A percentile compares a stretch with the other conserved stretches of the same genome.
Conservation (phyloP, 257 asterid species). For the Petunia secreta region DNA sequence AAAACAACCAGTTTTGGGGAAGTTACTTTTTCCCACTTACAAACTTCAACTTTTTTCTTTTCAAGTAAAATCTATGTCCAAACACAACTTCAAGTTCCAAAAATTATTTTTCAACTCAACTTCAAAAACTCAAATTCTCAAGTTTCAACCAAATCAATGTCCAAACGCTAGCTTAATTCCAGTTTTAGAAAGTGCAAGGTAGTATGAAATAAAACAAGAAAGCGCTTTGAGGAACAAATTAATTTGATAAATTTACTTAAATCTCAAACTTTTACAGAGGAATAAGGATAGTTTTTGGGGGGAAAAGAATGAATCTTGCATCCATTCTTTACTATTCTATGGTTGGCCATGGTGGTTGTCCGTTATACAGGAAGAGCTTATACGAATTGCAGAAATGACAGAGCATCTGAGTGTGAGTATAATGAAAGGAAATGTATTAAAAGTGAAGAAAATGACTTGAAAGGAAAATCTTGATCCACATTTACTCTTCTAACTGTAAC, state of each 20-base stretch:
- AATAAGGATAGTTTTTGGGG: background rate
- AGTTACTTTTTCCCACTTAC: too few relatives aligned
- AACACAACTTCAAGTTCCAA: too few relatives aligned
- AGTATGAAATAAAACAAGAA: background rate
- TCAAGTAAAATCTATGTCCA: too few relatives aligned
- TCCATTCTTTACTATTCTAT: background rate
- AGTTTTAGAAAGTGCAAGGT: constrained; percentile 1
- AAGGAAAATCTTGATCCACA: constrained; percentile 2
- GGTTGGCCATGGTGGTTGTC: background rate
- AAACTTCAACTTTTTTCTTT: too few relatives aligned
- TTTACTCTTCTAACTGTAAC: constrained; percentile 11
- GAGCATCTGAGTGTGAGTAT: background rate
- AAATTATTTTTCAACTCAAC: too few relatives aligned
- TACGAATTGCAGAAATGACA: background rate
- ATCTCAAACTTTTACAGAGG: background rate
- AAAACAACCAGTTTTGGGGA: too few relatives aligned
- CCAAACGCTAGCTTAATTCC: background rate
- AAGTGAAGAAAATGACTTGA: background rate
- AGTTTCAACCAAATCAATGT: too few relatives aligned
- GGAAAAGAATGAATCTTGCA: background rate
- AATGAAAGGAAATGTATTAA: background rate
- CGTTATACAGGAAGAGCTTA: constrained; percentile 1
- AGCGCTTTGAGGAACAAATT: background rate
- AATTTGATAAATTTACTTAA: background rate
- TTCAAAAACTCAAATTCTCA: too few relatives aligned